Evolutionary conservation across 257 asterid genomes (phyloP).

Genomic region (Thymus mandschuricus): DNA sequence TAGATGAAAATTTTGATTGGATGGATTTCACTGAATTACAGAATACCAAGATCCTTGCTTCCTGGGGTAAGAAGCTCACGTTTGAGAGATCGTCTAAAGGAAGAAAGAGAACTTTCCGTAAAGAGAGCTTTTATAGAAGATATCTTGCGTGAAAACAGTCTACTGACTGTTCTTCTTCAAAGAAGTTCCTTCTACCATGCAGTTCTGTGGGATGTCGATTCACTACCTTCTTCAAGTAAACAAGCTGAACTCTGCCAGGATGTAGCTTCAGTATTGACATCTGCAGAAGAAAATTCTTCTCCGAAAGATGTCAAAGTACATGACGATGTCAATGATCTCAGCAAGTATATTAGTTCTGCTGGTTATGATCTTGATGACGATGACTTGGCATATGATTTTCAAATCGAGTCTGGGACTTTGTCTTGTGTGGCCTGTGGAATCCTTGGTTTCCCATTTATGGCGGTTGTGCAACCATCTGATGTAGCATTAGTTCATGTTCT

Average conservation of each 20-base stretch:
- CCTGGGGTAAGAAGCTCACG: conserved; percentile 96
- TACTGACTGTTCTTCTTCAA: conserved; percentile 59
- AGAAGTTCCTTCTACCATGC: conserved; percentile 58
- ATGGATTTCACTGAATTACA: conserved; percentile 48
- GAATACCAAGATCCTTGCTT: conserved; percentile 91
- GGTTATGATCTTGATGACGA: conserved; percentile 74
- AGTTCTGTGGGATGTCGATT: conserved; percentile 76
- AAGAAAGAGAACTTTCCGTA: conserved; percentile 84
- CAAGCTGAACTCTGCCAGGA: conserved; percentile 51
- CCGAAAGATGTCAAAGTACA: conserved; percentile 39
- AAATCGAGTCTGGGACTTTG: conserved; percentile 87
- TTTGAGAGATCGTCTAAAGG: conserved; percentile 82
- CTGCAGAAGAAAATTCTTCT: conserved; percentile 44
- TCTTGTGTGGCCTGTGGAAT: conserved; percentile 97
- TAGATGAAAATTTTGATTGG: conserved; percentile 32
- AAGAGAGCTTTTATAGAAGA: conserved; percentile 89
- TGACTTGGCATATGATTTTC: conserved; percentile 72
- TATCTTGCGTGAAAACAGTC: conserved; percentile 70
- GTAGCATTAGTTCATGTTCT: conserved; percentile 49
- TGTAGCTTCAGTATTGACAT: conserved; percentile 34
- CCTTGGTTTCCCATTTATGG: conserved; percentile 98
- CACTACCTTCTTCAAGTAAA: conserved; percentile 72
- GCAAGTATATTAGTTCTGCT: conserved; percentile 54
- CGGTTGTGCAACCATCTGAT: conserved; percentile 82
- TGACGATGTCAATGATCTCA: conserved; percentile 52